phyloP scores from a whole-genome alignment of 2,329 filamentous ascomycete genomes.

The Fusarium anguioides region DNA sequence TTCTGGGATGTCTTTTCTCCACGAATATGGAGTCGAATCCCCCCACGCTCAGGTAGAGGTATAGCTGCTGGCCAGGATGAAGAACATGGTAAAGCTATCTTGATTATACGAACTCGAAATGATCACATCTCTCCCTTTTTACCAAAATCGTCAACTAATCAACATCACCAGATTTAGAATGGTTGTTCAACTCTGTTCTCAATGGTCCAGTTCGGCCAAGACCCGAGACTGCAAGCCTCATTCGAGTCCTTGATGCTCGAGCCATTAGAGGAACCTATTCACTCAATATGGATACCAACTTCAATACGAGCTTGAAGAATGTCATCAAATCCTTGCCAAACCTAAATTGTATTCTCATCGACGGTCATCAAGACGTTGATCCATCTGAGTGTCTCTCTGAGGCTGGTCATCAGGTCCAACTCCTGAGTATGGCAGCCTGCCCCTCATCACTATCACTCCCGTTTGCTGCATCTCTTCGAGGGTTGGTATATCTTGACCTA shows the following conservation, averaged over 20 bases:
- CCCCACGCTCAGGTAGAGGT: constrained; percentile 54
- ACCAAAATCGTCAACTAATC: not conserved
- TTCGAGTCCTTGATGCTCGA: constrained; percentile 62
- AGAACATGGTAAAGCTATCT: constrained; percentile 56
- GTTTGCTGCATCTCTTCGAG: constrained; percentile 55
- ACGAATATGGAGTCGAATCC: constrained; percentile 63
- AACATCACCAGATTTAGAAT: constrained; percentile 56
- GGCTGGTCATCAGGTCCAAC: constrained; percentile 19
- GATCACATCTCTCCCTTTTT: not conserved
- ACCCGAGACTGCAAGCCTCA: constrained; percentile 55
- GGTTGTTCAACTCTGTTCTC: constrained; percentile 61
- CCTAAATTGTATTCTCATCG: constrained; percentile 60
- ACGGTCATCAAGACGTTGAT: constrained; percentile 59
- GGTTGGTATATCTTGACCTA: constrained; percentile 64
- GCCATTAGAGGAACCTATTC: constrained; percentile 54
- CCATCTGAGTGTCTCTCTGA: constrained; percentile 50
- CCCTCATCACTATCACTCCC: constrained; percentile 53
- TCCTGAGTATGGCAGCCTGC: constrained; percentile 61
- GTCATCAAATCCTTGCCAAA: constrained; percentile 56
- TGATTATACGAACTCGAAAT: not conserved
- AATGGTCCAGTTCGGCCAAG: constrained; percentile 51
- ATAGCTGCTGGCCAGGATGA: constrained; percentile 58
- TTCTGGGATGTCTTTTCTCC: constrained; percentile 64
- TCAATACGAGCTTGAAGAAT: constrained; percentile 53
- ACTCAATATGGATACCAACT: constrained; percentile 52